phyloP scores from a whole-genome alignment of 108 stramenopile species.

The Conticribra weissflogii region DNA sequence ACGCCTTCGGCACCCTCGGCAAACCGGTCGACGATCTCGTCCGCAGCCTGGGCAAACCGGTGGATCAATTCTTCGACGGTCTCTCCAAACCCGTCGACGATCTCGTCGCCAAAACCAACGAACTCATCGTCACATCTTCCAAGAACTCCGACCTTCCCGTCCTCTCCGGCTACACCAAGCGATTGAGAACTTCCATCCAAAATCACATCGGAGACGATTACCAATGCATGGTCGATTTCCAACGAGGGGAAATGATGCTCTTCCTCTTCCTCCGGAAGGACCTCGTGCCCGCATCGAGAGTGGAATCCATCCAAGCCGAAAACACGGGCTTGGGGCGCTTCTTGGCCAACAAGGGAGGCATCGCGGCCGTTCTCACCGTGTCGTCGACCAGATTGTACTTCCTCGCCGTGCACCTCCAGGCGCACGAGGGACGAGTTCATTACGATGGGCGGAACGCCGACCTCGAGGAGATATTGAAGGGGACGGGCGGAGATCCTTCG shows the following conservation, averaged over 20 bases:
- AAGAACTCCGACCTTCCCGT: background rate
- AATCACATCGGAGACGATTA: constrained; percentile 9
- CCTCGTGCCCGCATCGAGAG: constrained; percentile 18
- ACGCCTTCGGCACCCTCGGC: background rate
- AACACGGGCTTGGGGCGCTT: constrained; percentile 61
- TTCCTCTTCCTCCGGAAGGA: constrained; percentile 52
- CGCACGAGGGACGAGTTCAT: constrained; percentile 61
- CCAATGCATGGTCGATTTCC: constrained; percentile 31
- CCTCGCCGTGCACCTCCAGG: constrained; percentile 62
- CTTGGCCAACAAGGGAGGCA: constrained; percentile 70
- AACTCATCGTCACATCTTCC: background rate
- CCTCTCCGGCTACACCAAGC: constrained; percentile 6
- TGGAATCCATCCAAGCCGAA: constrained; percentile 39
- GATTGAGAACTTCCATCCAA: constrained; percentile 27
- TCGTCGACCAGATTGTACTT: constrained; percentile 51
- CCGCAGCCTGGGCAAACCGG: too few species aligned
- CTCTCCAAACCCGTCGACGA: too few species aligned
- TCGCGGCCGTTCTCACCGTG: constrained; percentile 55
- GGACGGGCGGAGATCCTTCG: constrained; percentile 44
- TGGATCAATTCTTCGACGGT: too few species aligned
- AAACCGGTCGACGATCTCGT: too few species aligned
- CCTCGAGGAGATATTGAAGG: constrained; percentile 22
- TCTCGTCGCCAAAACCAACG: constrained; percentile 8
- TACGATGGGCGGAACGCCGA: constrained; percentile 54
- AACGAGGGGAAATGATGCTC: constrained; percentile 72